Percentiles rank a stretch among this genome's conserved stretches.
Conservation (phyloP, 2,329 filamentous ascomycete species). For the Cucurbitaria berberidis region DNA sequence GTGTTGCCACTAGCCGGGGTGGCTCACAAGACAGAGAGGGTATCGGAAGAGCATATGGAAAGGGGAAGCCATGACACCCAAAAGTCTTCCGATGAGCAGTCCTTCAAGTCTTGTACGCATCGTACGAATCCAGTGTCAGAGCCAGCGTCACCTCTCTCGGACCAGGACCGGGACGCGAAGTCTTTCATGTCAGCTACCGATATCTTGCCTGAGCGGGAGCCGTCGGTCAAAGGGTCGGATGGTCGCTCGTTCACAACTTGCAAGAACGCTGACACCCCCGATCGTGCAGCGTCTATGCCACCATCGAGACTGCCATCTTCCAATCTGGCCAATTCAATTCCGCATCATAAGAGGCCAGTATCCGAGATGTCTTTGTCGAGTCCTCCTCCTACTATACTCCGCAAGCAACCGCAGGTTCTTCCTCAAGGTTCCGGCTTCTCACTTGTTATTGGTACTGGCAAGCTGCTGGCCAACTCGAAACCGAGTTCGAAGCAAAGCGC, state of each 20-base stretch:
- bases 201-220: conserved; percentile 11
- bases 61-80: conserved; percentile 31
- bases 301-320: conserved; percentile 17
- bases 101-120: conserved; percentile 43
- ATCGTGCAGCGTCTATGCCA: conserved; percentile 25
- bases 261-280: conserved; percentile 27
- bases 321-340: conserved; percentile 6
- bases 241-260: conserved; percentile 31
- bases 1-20: background rate
- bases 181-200: conserved; percentile 23
- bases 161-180: conserved; percentile 11
- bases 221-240: conserved; percentile 26
- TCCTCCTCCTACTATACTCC: conserved; percentile 18
- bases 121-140: conserved; percentile 14
- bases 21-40: background rate
- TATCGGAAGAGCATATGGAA: conserved; percentile 10
- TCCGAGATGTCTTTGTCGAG: conserved; percentile 22
- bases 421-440: conserved; percentile 27
- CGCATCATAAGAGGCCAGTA: conserved; percentile 7
- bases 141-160: background rate
- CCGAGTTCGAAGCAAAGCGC: conserved; percentile 28
- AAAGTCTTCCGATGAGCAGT: conserved; percentile 41
- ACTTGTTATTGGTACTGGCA: conserved; percentile 17
- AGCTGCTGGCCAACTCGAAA: conserved; percentile 27
- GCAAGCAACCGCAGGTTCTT: conserved; percentile 19